Conservation (phyloP, 805 yeast species). For the Spathaspora passalidarum region DNA sequence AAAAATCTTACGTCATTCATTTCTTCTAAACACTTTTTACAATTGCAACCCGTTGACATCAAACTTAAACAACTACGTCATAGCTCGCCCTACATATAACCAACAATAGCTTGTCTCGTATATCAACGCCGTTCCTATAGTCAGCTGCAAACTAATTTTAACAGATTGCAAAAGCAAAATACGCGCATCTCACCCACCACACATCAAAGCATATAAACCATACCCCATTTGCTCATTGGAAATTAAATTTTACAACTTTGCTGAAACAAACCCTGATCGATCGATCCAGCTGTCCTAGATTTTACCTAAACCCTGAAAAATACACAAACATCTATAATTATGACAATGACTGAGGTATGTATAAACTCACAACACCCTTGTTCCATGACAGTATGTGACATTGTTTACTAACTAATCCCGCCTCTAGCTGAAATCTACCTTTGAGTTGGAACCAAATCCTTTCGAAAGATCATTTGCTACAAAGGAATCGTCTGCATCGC, state of each 20-base stretch:
- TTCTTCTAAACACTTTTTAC: background rate
- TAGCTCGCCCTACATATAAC: background rate
- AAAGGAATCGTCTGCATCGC: constrained; percentile 28
- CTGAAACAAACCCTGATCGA: too few relatives aligned
- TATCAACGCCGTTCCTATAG: background rate
- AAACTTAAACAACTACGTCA: background rate
- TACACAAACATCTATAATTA: too few relatives aligned
- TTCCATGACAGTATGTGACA: background rate
- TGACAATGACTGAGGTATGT: constrained; percentile 18
- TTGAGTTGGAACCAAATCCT: constrained; percentile 90
- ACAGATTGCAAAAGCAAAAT: background rate
- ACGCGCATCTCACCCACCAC: background rate
- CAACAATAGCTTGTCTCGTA: background rate
- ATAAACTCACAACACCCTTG: background rate
- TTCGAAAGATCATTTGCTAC: constrained; percentile 93
- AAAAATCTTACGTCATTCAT: constrained; percentile 2
- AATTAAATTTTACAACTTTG: too few relatives aligned
- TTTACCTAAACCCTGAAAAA: too few relatives aligned
- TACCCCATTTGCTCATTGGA: background rate
- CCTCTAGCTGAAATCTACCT: constrained; percentile 40
- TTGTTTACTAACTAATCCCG: constrained; percentile 16
- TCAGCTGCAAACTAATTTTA: background rate
- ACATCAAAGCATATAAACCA: background rate
- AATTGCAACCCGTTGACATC: background rate
- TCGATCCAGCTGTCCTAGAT: too few relatives aligned